Evolutionary conservation across 768 basidiomycete genomes (phyloP).

Genomic region (Suillus bovinus): DNA sequence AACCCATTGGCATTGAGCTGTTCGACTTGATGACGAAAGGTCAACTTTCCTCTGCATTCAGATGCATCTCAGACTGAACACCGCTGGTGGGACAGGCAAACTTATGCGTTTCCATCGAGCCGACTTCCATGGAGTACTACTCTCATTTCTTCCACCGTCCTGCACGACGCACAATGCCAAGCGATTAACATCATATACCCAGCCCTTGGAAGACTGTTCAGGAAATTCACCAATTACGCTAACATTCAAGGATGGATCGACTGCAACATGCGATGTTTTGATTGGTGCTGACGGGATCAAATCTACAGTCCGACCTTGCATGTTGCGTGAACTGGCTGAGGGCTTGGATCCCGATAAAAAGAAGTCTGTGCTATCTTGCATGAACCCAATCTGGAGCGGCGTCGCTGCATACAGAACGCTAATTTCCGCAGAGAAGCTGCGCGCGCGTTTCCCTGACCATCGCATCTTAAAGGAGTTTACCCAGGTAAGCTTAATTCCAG

Average conservation of each 20-base stretch:
- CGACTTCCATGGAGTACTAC: constrained; percentile 62
- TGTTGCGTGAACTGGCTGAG: constrained; percentile 36
- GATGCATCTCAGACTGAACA: constrained; percentile 1
- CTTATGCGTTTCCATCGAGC: constrained; percentile 61
- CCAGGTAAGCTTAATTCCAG: constrained; percentile 38
- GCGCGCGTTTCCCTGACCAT: constrained; percentile 45
- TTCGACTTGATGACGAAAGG: constrained; percentile 60
- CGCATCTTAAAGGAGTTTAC: constrained; percentile 47
- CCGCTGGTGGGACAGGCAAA: constrained; percentile 36
- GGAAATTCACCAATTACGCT: constrained; percentile 40
- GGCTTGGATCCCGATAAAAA: constrained; percentile 42
- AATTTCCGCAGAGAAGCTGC: constrained; percentile 51
- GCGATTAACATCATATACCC: constrained; percentile 57
- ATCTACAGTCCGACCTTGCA: constrained; percentile 44
- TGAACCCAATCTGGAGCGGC: constrained; percentile 61
- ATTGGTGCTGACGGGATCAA: constrained; percentile 69
- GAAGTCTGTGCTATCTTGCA: constrained; percentile 40
- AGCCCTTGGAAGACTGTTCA: constrained; percentile 33
- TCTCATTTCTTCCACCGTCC: constrained; percentile 46
- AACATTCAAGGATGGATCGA: constrained; percentile 62
- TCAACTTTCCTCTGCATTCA: constrained; percentile 23
- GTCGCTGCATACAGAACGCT: constrained; percentile 57
- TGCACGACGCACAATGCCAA: constrained; percentile 54
- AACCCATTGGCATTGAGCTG: constrained; percentile 52
- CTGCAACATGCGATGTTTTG: constrained; percentile 61